phyloP scores from a whole-genome alignment of 1,284 basidiomycete genomes.

The Papiliotrema fonsecae region DNA sequence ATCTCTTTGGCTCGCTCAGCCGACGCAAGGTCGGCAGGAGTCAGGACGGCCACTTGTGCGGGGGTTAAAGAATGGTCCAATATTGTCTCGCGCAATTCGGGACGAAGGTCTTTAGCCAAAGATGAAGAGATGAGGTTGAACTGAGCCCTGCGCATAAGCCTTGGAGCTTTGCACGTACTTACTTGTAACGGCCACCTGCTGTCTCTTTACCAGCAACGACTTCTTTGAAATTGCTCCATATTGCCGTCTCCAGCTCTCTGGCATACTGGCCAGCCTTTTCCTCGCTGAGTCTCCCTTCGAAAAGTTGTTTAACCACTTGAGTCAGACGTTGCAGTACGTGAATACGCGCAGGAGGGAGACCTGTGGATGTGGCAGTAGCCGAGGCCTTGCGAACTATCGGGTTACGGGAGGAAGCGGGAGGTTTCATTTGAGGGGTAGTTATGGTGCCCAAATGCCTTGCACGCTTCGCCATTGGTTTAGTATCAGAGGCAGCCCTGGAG shows the following conservation, averaged over 20 bases:
- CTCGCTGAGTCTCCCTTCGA: slow-evolving; percentile 19
- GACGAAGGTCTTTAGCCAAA: slow-evolving; percentile 26
- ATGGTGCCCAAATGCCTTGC: neutral
- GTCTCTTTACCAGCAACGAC: slow-evolving; percentile 30
- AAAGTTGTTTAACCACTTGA: slow-evolving; percentile 19
- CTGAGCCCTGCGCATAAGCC: slow-evolving; percentile 26
- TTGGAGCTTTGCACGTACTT: slow-evolving; percentile 9
- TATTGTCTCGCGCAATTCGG: slow-evolving; percentile 22
- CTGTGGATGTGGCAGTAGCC: neutral
- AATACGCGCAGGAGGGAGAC: slow-evolving; percentile 29
- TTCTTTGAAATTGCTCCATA: slow-evolving; percentile 37
- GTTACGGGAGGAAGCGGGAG: neutral
- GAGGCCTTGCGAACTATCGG: neutral
- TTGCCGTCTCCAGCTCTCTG: slow-evolving; percentile 24
- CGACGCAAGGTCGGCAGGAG: slow-evolving; percentile 34
- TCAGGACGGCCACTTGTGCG: slow-evolving; percentile 29
- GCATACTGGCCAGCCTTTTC: slow-evolving; percentile 19
- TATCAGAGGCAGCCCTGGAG: slow-evolving; percentile 4
- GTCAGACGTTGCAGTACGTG: slow-evolving; percentile 34
- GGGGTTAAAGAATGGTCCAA: slow-evolving; percentile 16
- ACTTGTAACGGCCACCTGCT: slow-evolving; percentile 40
- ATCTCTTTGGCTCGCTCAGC: slow-evolving; percentile 32
- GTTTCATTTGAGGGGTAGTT: neutral
- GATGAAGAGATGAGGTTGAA: slow-evolving; percentile 36
- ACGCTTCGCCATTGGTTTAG: neutral